Evolutionary conservation across 345 rosid species (phyloP).

Genomic region (Melaleuca quinquenervia): DNA sequence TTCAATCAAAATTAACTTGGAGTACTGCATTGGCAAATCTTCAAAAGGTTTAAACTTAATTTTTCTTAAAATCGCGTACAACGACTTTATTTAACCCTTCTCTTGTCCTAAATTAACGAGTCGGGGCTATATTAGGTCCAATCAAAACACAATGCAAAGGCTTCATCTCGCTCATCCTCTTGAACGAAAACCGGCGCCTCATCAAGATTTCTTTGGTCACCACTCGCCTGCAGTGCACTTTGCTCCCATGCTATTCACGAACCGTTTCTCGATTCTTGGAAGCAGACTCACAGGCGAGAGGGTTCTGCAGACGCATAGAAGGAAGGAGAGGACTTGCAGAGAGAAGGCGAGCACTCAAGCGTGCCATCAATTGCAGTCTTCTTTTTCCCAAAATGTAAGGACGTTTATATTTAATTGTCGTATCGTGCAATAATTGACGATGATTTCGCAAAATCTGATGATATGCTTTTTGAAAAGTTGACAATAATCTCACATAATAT

Average conservation of each 20-base stretch:
- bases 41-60: neutral
- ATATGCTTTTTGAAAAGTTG: neutral
- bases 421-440: neutral
- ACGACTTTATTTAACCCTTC: no score
- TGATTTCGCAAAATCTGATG: neutral
- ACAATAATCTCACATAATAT: neutral
- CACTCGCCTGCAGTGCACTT: neutral
- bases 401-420: neutral
- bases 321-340: neutral
- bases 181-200: neutral
- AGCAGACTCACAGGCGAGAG: neutral
- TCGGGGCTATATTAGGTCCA: neutral
- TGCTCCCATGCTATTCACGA: neutral
- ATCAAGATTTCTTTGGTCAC: neutral
- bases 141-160: neutral
- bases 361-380: neutral
- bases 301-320: neutral
- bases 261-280: neutral
- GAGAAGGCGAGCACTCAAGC: neutral
- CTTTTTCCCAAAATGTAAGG: neutral
- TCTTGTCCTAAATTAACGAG: neutral
- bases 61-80: neutral
- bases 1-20: no score
- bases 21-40: no score
- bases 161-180: neutral